Percentiles rank a stretch among this genome's conserved stretches.
Evolutionary conservation across 2,329 filamentous ascomycete species (phyloP).

Genomic region (Aspergillus transmontanensis): DNA sequence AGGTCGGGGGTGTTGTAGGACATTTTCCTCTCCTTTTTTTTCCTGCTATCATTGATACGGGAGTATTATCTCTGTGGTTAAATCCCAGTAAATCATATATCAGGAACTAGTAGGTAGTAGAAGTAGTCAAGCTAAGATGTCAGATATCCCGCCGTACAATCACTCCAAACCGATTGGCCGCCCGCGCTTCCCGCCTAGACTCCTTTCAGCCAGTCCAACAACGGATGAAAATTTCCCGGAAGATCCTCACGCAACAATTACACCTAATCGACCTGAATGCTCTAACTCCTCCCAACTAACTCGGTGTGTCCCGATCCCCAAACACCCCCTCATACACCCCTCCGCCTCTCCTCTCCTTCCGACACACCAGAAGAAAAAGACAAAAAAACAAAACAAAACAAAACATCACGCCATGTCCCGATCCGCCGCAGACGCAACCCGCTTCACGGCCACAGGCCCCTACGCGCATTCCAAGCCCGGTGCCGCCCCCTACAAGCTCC

Average conservation of each 20-base stretch:
- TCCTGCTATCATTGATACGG: not conserved
- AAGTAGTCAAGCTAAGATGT: not conserved
- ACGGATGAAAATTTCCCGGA: slow-evolving; percentile 21
- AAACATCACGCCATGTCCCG: slow-evolving; percentile 42
- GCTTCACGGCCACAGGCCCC: slow-evolving; percentile 54
- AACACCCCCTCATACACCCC: not conserved
- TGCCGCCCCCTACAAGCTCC: slow-evolving; percentile 35
- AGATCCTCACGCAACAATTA: slow-evolving; percentile 2
- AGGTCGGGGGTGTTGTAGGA: slow-evolving; percentile 38
- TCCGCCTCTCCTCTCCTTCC: not conserved
- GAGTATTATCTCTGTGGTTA: too few relatives aligned
- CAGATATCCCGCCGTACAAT: not conserved
- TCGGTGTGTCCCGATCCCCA: not conserved
- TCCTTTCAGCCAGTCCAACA: not conserved
- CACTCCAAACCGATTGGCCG: not conserved
- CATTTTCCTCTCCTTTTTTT: not conserved
- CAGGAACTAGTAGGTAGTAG: too few relatives aligned
- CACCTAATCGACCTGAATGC: not conserved
- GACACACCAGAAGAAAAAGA: not conserved
- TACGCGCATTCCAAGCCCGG: slow-evolving; percentile 49
- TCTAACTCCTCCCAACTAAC: not conserved
- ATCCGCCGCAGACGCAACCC: slow-evolving; percentile 52
- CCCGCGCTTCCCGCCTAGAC: not conserved
- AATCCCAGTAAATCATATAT: not conserved
- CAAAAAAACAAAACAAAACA: not conserved